Conservation (phyloP, 192 early-diverging fungal species). For the Pecoramyces ruminantium region DNA sequence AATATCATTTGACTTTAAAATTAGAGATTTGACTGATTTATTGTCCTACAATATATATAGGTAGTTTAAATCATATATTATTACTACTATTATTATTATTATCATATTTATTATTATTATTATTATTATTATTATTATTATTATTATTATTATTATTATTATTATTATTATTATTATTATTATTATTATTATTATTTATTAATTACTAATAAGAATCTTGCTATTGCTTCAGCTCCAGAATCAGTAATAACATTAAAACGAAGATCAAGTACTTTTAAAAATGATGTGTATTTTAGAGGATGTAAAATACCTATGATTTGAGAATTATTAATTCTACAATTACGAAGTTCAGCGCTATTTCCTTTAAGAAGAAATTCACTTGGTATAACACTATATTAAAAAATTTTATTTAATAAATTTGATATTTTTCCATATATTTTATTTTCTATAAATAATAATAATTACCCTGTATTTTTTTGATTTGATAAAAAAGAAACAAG, state of each 20-base stretch:
- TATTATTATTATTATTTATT: too few species aligned
- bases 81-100: too few species aligned
- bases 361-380: neutral
- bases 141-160: too few species aligned
- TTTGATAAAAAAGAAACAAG: neutral
- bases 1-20: neutral
- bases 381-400: neutral
- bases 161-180: too few species aligned
- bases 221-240: neutral
- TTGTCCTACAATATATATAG: neutral
- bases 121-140: too few species aligned
- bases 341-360: neutral
- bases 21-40: neutral
- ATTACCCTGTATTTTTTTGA: neutral
- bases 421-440: too few species aligned
- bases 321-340: neutral
- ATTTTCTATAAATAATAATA: too few species aligned
- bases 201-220: neutral
- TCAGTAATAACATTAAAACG: neutral
- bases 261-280: neutral
- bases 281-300: neutral
- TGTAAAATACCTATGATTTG: neutral
- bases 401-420: too few species aligned
- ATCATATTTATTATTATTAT: too few species aligned
- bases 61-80: too few species aligned